phyloP scores from a whole-genome alignment of 2,329 filamentous ascomycete genomes.

The Colletotrichum tofieldiae region DNA sequence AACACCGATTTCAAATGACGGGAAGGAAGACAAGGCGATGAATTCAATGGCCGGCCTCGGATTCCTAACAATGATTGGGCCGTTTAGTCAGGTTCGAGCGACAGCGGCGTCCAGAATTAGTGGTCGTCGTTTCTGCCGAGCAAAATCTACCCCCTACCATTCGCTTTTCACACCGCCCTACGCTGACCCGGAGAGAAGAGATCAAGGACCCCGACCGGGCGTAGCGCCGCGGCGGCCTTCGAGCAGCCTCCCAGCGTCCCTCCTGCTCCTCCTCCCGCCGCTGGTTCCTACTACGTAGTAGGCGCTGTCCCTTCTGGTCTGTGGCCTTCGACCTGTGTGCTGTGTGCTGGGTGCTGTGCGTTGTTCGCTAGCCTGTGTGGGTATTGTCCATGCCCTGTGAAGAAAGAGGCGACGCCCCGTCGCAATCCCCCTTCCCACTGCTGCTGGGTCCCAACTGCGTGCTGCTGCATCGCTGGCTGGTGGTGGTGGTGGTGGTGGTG shows the following conservation, averaged over 20 bases:
- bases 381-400: neutral
- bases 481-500: neutral
- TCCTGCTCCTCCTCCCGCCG: neutral
- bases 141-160: neutral
- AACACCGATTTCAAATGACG: neutral
- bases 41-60: neutral
- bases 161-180: neutral
- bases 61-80: neutral
- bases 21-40: neutral
- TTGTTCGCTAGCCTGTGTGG: neutral
- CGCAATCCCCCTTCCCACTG: neutral
- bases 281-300: neutral
- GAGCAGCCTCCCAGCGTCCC: neutral
- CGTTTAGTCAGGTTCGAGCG: neutral
- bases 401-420: neutral
- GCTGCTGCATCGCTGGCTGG: constrained; percentile 6
- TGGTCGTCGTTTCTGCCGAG: neutral
- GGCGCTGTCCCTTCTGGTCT: neutral
- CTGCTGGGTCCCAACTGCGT: neutral
- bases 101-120: neutral
- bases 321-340: neutral
- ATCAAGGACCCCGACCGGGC: neutral
- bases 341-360: neutral
- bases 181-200: neutral
- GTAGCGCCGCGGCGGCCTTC: neutral